Conservation (phyloP, 371 early-diverging fungal species). For the Mortierella sp. region DNA sequence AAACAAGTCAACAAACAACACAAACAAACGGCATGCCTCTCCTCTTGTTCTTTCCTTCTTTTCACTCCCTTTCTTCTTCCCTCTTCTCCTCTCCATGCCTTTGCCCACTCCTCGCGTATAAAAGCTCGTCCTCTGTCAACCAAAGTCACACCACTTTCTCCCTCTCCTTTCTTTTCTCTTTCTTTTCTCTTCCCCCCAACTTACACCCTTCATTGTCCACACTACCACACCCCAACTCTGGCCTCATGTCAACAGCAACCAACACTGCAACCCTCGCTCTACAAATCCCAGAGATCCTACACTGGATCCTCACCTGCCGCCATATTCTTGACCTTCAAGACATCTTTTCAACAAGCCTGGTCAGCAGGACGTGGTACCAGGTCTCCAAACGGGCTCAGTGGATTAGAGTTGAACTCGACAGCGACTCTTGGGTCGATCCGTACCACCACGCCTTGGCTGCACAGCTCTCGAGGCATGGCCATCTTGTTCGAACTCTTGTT, state of each 20-base stretch:
- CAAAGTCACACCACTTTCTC: neutral
- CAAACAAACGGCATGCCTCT: neutral
- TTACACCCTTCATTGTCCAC: neutral
- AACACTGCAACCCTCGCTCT: neutral
- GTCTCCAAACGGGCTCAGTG: conserved; percentile 26
- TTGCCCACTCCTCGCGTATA: neutral
- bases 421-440: conserved; percentile 42
- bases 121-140: no score
- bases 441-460: conserved; percentile 18
- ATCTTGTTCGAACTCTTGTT: conserved; percentile 25
- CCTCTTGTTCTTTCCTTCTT: conserved; percentile 10
- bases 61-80: neutral
- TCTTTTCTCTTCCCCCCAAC: neutral
- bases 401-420: conserved; percentile 40
- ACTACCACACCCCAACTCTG: no score
- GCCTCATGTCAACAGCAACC: neutral
- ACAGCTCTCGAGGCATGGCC: conserved; percentile 31
- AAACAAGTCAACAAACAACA: conserved; percentile 4
- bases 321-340: conserved; percentile 25
- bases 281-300: conserved; percentile 41
- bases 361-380: conserved; percentile 27
- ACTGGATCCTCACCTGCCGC: conserved; percentile 22
- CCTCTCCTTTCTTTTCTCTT: neutral
- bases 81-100: neutral
- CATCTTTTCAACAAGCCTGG: conserved; percentile 24